Percentiles rank a stretch among this genome's conserved stretches.
Conservation (phyloP, 2,329 filamentous ascomycete genomes). For the Cladosporium sp. region DNA sequence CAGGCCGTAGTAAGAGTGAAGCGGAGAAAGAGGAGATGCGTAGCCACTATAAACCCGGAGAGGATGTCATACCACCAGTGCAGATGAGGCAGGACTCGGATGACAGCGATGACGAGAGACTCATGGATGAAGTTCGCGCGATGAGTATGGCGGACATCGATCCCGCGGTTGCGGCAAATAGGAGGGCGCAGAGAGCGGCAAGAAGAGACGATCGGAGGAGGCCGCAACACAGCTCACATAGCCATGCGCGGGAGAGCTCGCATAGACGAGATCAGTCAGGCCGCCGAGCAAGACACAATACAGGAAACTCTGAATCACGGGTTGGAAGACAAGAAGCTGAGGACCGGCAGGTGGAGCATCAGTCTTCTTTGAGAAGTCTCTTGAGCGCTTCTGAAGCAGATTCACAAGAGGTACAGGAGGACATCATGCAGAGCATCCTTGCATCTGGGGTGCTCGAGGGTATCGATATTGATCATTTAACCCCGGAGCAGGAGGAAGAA, state of each 20-base stretch:
- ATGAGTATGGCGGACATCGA: constrained; percentile 67
- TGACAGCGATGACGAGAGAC: constrained; percentile 57
- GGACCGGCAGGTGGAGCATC: constrained; percentile 64
- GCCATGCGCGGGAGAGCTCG: neutral
- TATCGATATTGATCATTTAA: constrained; percentile 83
- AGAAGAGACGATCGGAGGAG: constrained; percentile 13
- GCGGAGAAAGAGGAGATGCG: constrained; percentile 74
- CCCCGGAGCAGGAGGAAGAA: constrained; percentile 79
- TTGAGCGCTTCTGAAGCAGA: constrained; percentile 76
- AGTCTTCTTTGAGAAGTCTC: constrained; percentile 80
- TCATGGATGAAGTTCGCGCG: constrained; percentile 68
- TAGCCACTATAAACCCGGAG: constrained; percentile 73
- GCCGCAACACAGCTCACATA: constrained; percentile 8
- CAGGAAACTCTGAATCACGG: constrained; percentile 15
- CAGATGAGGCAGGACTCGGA: constrained; percentile 51
- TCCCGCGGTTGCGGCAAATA: constrained; percentile 16
- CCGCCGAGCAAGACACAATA: constrained; percentile 16
- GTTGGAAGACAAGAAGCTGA: constrained; percentile 20
- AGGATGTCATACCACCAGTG: constrained; percentile 68
- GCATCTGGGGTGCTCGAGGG: constrained; percentile 84
- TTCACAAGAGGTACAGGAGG: constrained; percentile 74
- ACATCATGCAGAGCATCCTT: constrained; percentile 84
- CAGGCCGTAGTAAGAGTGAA: constrained; percentile 64
- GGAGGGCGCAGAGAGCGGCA: constrained; percentile 10
- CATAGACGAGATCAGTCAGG: constrained; percentile 16